phyloP scores from a whole-genome alignment of 1,284 basidiomycete species.

The Ustilago cynodontis region DNA sequence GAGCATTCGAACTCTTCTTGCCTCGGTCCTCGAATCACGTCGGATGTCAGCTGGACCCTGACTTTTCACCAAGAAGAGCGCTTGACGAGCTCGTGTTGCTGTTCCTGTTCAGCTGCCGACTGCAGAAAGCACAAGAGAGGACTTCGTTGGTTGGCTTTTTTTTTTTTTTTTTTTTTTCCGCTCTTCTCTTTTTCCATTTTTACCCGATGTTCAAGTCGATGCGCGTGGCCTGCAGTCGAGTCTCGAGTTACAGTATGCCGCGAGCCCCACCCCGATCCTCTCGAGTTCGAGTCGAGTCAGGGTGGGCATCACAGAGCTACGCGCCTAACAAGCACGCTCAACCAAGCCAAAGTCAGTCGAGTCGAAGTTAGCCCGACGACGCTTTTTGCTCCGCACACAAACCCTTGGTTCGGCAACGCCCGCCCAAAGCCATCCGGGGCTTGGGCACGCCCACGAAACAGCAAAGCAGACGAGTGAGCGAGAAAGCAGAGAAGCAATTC shows the following conservation, averaged over 20 bases:
- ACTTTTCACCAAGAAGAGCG: background rate
- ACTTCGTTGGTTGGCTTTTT: background rate
- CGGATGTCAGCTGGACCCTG: background rate
- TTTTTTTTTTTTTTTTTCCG: background rate
- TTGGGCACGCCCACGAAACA: too few relatives aligned
- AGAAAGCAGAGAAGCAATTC: background rate
- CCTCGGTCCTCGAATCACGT: background rate
- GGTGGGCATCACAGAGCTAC: slow-evolving; percentile 16
- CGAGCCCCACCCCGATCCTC: slow-evolving; percentile 12
- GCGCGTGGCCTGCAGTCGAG: background rate
- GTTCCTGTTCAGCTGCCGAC: too few relatives aligned
- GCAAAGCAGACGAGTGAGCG: too few relatives aligned
- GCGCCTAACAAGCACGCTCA: slow-evolving; percentile 11
- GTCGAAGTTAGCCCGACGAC: background rate
- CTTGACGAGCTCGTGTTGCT: too few relatives aligned
- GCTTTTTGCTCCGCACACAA: slow-evolving; percentile 1
- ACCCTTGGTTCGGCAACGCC: slow-evolving; percentile 11
- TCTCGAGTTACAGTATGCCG: background rate
- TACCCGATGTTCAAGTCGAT: slow-evolving; percentile 9
- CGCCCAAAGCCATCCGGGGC: background rate
- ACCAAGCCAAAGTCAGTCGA: too few relatives aligned
- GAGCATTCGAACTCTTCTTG: too few relatives aligned
- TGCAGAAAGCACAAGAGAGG: background rate
- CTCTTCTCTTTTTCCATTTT: background rate
- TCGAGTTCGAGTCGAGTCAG: slow-evolving; percentile 8